Evolutionary conservation across 306 rosid genomes (phyloP).

Genomic region (Vigna nakashimae): DNA sequence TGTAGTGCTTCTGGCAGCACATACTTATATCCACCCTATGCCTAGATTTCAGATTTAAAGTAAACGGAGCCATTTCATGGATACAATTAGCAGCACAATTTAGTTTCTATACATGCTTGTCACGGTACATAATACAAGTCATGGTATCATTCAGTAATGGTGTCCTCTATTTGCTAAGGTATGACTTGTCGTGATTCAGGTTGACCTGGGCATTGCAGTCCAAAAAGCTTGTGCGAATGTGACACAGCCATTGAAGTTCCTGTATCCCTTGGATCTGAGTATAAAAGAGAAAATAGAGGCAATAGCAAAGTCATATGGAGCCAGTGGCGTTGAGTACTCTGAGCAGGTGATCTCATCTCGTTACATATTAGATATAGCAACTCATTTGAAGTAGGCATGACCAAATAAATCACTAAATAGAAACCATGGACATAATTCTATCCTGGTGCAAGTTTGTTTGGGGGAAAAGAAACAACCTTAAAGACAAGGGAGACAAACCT

Average conservation of each 20-base stretch:
- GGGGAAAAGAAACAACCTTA: not conserved
- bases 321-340: constrained; percentile 83
- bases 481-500: not conserved
- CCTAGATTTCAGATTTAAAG: constrained; percentile 14
- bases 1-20: constrained; percentile 19
- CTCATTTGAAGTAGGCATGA: constrained; percentile 1
- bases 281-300: constrained; percentile 94
- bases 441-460: not conserved
- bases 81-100: not conserved
- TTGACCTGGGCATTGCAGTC: constrained; percentile 90
- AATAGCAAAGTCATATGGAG: constrained; percentile 95
- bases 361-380: constrained; percentile 5
- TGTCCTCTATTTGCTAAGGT: constrained; percentile 33
- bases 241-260: constrained; percentile 73
- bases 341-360: constrained; percentile 74
- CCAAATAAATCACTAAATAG: not conserved
- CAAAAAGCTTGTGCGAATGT: constrained; percentile 90
- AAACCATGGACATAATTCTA: not conserved
- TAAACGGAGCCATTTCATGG: constrained; percentile 24
- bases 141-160: constrained; percentile 30
- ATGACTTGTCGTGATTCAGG: constrained; percentile 60
- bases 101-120: constrained; percentile 15
- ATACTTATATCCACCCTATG: constrained; percentile 12
- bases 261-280: constrained; percentile 76
- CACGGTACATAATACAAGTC: not conserved